Conservation (phyloP, 2,329 filamentous ascomycete species). For the Pseudogymnoascus sp. region DNA sequence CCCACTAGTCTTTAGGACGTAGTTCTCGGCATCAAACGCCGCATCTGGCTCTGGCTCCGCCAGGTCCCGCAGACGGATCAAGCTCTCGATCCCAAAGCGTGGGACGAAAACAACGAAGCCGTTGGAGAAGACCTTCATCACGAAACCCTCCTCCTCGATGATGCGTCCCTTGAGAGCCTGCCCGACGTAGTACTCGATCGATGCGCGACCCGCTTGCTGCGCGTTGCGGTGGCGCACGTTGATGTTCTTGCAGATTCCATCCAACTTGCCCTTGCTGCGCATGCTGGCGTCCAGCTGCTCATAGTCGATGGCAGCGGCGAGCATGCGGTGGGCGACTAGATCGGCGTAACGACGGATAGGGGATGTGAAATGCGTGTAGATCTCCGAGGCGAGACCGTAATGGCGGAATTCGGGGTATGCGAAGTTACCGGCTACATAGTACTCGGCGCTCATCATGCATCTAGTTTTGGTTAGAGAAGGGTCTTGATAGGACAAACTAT, state of each 20-base stretch:
- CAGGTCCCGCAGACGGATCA: conserved; percentile 80
- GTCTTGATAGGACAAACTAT: neutral
- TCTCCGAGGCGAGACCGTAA: conserved; percentile 91
- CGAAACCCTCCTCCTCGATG: conserved; percentile 81
- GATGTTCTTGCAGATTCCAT: conserved; percentile 96
- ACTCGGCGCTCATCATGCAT: conserved; percentile 99
- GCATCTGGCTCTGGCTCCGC: conserved; percentile 69
- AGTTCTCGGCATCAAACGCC: conserved; percentile 78
- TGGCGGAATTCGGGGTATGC: conserved; percentile 91
- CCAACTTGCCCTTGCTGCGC: conserved; percentile 74
- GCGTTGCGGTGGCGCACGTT: conserved; percentile 96
- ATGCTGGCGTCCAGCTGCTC: conserved; percentile 74
- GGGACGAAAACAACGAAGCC: conserved; percentile 96
- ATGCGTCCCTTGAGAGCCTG: conserved; percentile 77
- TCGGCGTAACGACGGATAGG: conserved; percentile 98
- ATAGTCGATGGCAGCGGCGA: conserved; percentile 92
- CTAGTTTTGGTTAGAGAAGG: neutral
- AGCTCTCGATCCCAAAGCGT: conserved; percentile 85
- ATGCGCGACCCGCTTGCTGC: conserved; percentile 87
- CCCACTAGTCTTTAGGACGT: conserved; percentile 57
- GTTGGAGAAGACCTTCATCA: conserved; percentile 96
- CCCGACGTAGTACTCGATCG: conserved; percentile 95
- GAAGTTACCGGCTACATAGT: conserved; percentile 92
- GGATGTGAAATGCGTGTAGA: conserved; percentile 98
- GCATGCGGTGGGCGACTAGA: conserved; percentile 84